Evolutionary conservation across 768 basidiomycete genomes (phyloP).

Genomic region (Lyophyllum shimeji): DNA sequence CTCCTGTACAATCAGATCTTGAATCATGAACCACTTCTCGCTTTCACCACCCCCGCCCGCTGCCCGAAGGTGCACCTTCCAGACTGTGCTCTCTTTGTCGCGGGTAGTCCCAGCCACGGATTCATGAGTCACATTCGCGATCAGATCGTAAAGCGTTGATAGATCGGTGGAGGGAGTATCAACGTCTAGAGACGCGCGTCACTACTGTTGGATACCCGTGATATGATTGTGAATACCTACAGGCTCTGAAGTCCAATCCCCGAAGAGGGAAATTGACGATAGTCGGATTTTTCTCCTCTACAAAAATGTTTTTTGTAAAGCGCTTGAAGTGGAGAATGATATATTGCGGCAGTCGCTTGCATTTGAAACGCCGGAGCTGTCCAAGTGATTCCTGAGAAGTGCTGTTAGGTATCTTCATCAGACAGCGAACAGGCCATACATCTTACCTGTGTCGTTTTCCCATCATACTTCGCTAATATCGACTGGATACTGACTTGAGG

Average conservation of each 20-base stretch:
- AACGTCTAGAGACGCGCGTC: slow-evolving; percentile 56
- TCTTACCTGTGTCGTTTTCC: slow-evolving; percentile 79
- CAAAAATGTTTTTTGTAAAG: slow-evolving; percentile 94
- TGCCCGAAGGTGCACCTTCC: slow-evolving; percentile 87
- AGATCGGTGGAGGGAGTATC: slow-evolving; percentile 61
- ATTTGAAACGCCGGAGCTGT: slow-evolving; percentile 86
- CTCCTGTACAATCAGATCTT: slow-evolving; percentile 95
- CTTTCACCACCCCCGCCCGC: slow-evolving; percentile 74
- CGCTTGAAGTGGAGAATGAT: slow-evolving; percentile 95
- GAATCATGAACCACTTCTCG: slow-evolving; percentile 96
- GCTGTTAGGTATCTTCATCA: not conserved
- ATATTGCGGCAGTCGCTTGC: slow-evolving; percentile 86
- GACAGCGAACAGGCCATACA: slow-evolving; percentile 1
- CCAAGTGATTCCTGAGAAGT: slow-evolving; percentile 73
- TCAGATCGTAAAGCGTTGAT: slow-evolving; percentile 84
- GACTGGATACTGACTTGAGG: slow-evolving; percentile 93
- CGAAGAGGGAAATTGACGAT: slow-evolving; percentile 96
- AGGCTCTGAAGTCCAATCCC: slow-evolving; percentile 90
- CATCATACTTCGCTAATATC: slow-evolving; percentile 93
- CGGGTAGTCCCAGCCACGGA: slow-evolving; percentile 94
- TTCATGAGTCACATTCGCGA: slow-evolving; percentile 94
- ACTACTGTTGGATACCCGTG: slow-evolving; percentile 19
- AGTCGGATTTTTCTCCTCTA: slow-evolving; percentile 98
- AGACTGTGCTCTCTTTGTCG: slow-evolving; percentile 87
- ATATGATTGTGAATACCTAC: slow-evolving; percentile 50